Percentiles rank a stretch among this genome's conserved stretches.
These are phyloP conservation scores for Schizopora paradoxa DNA, from an alignment of 1,284 basidiomycete genomes.

Conservation along the genomic window DNA sequence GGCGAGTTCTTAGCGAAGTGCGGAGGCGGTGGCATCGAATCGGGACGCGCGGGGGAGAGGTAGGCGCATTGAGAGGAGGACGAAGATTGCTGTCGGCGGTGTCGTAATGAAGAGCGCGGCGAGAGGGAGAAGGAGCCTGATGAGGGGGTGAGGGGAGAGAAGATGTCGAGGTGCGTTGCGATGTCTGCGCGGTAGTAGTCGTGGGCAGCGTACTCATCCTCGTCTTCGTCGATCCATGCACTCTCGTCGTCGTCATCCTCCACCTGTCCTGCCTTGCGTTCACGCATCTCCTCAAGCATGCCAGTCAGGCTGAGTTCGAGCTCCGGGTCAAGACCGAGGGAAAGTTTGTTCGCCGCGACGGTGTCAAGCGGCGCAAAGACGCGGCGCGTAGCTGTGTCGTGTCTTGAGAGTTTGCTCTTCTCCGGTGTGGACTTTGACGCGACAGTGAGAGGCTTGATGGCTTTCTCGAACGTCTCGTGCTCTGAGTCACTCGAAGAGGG, in stretches of 20 bases:
- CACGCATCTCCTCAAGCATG: conserved; percentile 9
- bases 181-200: conserved; percentile 16
- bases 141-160: conserved; percentile 7
- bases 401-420: neutral
- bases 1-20: conserved; percentile 2
- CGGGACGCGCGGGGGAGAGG: conserved; percentile 14
- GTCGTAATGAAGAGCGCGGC: conserved; percentile 3
- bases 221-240: conserved; percentile 14
- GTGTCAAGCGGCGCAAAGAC: conserved; percentile 14
- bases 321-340: conserved; percentile 2
- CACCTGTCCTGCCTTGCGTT: neutral
- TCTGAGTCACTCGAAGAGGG: conserved; percentile 38
- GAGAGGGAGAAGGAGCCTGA: conserved; percentile 1
- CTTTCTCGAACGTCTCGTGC: conserved; percentile 28
- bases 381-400: neutral
- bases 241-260: conserved; percentile 8
- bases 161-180: conserved; percentile 15
- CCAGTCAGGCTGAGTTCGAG: conserved; percentile 9
- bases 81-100: conserved; percentile 4
- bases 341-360: conserved; percentile 4
- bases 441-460: conserved; percentile 36
- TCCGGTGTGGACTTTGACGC: conserved; percentile 16
- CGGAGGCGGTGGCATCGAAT: conserved; percentile 14
- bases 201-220: conserved; percentile 4
- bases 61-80: conserved; percentile 6